Conservation (phyloP, 495 filamentous ascomycete genomes). For the Endocarpon pusillum region DNA sequence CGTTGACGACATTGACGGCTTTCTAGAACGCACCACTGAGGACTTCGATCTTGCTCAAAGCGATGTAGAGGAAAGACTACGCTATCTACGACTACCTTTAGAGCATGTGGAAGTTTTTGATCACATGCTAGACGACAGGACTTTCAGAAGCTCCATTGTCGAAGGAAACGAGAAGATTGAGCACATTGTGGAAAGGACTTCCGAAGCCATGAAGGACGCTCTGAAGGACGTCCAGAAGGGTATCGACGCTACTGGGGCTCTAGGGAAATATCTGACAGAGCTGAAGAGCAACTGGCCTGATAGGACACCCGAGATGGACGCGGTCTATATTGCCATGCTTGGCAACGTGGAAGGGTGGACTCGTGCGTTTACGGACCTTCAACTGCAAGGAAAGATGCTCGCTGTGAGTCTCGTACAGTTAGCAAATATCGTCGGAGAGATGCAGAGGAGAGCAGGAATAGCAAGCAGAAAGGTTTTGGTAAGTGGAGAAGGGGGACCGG, state of each 20-base stretch:
- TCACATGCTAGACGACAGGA: constrained; percentile 68
- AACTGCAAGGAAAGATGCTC: constrained; percentile 43
- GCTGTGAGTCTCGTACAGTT: constrained; percentile 45
- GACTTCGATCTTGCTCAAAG: constrained; percentile 68
- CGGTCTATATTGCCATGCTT: constrained; percentile 64
- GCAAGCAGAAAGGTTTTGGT: constrained; percentile 47
- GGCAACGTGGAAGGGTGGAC: constrained; percentile 80
- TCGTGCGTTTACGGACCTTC: constrained; percentile 49
- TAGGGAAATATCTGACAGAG: constrained; percentile 55
- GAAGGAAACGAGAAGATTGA: constrained; percentile 84
- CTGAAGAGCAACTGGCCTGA: constrained; percentile 38
- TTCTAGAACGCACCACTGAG: constrained; percentile 66
- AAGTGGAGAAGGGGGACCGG: too few species aligned
- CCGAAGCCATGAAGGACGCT: constrained; percentile 51
- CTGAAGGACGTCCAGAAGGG: constrained; percentile 66
- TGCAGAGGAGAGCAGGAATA: constrained; percentile 56
- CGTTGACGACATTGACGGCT: constrained; percentile 85
- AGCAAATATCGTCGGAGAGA: constrained; percentile 50
- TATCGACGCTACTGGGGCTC: constrained; percentile 54
- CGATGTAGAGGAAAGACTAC: constrained; percentile 57
- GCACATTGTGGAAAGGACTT: constrained; percentile 66
- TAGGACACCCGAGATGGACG: constrained; percentile 27
- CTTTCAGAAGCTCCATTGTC: constrained; percentile 64
- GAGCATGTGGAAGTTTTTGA: constrained; percentile 74
- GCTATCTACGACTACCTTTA: constrained; percentile 67